Base-by-base conservation (phyloP, 2,329 filamentous ascomycete species). In the Bipolaris gigantea region DNA sequence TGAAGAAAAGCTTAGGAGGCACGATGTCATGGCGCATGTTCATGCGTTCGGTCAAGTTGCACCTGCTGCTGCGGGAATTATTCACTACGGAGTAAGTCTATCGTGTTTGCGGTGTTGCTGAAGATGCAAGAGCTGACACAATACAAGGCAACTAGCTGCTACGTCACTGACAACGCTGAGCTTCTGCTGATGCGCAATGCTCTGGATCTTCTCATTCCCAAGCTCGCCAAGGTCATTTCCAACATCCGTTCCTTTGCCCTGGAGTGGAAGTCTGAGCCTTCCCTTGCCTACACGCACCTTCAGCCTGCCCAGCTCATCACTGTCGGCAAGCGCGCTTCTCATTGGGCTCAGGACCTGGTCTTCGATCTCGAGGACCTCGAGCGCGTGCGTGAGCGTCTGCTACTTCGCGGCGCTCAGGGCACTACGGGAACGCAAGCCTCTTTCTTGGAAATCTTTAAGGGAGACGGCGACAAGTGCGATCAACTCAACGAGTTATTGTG, bases 21-120 rank as follows among this genome's bases (percentile, higher is more conserved):
- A 91, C 73, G 84, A 86, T 78, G 81, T 84, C 61, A 87, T 87
- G 85, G 84, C 84, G 15, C 73, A 81, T 61, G 88, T 93, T 43
- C 85, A 91, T 63, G 86, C 89, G 13, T 93, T 88, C 73, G 90
- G 89, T 3, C 76, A 82, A 61, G 85, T 82, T 55, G 89, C 89
- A 3, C 90, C 90, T 1, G 87, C 84, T 32, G 90, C 90, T 9
- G 89, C 89, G 13, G 89, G 89, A 32, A 89, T 94, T 64, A 93
- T 96, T 56, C 92, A 96, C 73, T 85, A 83, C 73, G 72, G 72
- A 4, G 85, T 50, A 88, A 83, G 23, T 82, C 66, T 18, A 5
- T 13, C 33, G 30, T 19, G 15, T 38, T 35, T 13, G 25, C n/a
- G n/a, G n/a, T n/a, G 16, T 33, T 47, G 0, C n/a, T 1, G 1